Evolutionary conservation across 2,329 filamentous ascomycete species (phyloP), one percentile per base, ranked within the genome.

Genomic region (Cladosporium sp.): DNA sequence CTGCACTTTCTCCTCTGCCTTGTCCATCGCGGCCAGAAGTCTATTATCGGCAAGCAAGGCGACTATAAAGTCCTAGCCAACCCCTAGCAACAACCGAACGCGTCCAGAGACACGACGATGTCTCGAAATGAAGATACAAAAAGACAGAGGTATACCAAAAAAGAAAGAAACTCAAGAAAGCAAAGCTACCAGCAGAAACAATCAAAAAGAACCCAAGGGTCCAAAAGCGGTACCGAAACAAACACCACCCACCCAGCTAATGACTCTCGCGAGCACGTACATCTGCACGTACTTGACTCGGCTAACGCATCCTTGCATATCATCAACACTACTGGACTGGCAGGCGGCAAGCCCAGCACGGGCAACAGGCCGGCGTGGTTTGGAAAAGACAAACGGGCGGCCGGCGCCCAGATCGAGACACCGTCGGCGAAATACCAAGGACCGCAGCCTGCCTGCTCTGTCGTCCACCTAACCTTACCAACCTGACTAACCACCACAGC

Each of bases 1-100:
- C 66, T 73, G 71, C 35, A 71, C 61, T 58, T 67, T 62, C 50
- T 72, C 68, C 59, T 69, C 69, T 5, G 64, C 66, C 31, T 64
- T 60, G 29, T 71, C 69, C 69, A 70, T 70, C 31, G 50, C 66
- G 46, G 14, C 49, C 8, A 28, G n/a, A 46, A 46, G 40, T 46
- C 40, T 46, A 12, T 46, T 46, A 21, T 23, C 40, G 40, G 40
- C n/a, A 21, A n/a, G 40, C 40, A 46, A 21, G n/a, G n/a, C 40
- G 40, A 46, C 40, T 46, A 12, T 23, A 21, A 46, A 46, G n/a
- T 23, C n/a, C 40, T n/a, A 46, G 40, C 40, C n/a, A 46, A 44
- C 18, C 7, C 50, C 23, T 28, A 28, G 18, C 50, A 53, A 53
- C 26, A 28, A 16, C 16, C 26, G 18, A 29, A 29, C 49, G 49